Conservation (phyloP, 306 rosid species). For the Lablab purpureus region DNA sequence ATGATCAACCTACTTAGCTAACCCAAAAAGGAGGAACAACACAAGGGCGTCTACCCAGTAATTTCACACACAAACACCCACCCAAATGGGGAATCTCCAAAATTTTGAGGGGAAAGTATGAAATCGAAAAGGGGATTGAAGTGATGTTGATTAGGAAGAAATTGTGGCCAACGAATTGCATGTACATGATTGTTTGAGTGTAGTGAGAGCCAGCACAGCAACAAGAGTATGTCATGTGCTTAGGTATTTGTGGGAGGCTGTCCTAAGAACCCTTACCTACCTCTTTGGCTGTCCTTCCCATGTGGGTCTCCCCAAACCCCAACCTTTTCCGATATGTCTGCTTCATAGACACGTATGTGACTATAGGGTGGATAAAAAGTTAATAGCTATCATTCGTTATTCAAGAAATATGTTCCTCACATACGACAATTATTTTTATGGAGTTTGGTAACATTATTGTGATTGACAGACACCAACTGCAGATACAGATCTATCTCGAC, state of each 20-base stretch:
- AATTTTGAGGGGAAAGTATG: not conserved
- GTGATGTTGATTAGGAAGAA: constrained; percentile 5
- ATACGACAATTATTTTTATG: constrained; percentile 22
- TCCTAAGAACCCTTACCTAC: constrained; percentile 64
- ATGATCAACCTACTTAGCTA: constrained; percentile 18
- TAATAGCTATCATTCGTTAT: constrained; percentile 13
- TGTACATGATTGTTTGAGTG: constrained; percentile 15
- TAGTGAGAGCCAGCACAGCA: constrained; percentile 59
- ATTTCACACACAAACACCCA: constrained; percentile 20
- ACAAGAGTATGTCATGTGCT: constrained; percentile 66
- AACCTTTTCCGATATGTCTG: constrained; percentile 27
- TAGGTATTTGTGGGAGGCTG: constrained; percentile 50
- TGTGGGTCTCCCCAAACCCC: constrained; percentile 52
- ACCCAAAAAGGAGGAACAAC: constrained; percentile 26
- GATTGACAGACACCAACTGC: constrained; percentile 36
- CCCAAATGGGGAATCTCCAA: constrained; percentile 31
- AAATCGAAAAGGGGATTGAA: not conserved
- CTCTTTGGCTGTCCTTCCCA: constrained; percentile 61
- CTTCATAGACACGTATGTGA: constrained; percentile 36
- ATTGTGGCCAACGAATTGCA: constrained; percentile 17
- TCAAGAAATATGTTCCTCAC: constrained; percentile 29
- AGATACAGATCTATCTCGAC: constrained; percentile 32
- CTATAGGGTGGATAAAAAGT: constrained; percentile 23
- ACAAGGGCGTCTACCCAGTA: not conserved
- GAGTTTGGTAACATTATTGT: constrained; percentile 45